Conservation (phyloP, 305 asterid genomes). For the Fraxinus ornus region DNA sequence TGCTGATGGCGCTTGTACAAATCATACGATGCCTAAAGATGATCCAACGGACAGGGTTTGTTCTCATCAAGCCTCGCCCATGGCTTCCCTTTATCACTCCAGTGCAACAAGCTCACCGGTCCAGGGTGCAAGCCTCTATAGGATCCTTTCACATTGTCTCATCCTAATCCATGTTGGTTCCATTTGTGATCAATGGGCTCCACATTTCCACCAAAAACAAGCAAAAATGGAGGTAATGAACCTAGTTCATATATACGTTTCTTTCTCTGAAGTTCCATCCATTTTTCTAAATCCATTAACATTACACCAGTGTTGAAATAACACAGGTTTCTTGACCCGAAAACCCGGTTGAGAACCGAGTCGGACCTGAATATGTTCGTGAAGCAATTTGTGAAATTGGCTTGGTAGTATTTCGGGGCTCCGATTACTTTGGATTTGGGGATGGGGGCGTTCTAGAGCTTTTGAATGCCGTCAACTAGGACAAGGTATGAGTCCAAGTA, state of each 20-base stretch:
- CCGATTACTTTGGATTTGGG: conserved; percentile 41
- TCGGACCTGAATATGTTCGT: conserved; percentile 69
- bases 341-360: conserved; percentile 40
- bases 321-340: conserved; percentile 54
- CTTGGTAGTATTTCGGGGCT: conserved; percentile 81
- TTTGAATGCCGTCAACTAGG: conserved; percentile 58
- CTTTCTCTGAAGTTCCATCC: conserved; percentile 78
- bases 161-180: conserved; percentile 90
- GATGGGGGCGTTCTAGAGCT: conserved; percentile 49
- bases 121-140: conserved; percentile 76
- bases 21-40: conserved; percentile 38
- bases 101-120: conserved; percentile 79
- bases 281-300: conserved; percentile 66
- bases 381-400: conserved; percentile 67
- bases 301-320: conserved; percentile 86
- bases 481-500: conserved; percentile 70
- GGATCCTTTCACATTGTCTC: conserved; percentile 74
- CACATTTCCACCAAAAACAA: conserved; percentile 66
- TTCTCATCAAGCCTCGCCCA: conserved; percentile 74
- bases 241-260: conserved; percentile 73
- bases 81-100: conserved; percentile 90
- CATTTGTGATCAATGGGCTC: conserved; percentile 74
- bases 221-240: conserved; percentile 70
- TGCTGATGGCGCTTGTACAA: too few species aligned
- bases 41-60: conserved; percentile 74